Evolutionary conservation across 225 moss, liverwort and hornwort species (phyloP).

Genomic region (Polytrichum formosum): DNA sequence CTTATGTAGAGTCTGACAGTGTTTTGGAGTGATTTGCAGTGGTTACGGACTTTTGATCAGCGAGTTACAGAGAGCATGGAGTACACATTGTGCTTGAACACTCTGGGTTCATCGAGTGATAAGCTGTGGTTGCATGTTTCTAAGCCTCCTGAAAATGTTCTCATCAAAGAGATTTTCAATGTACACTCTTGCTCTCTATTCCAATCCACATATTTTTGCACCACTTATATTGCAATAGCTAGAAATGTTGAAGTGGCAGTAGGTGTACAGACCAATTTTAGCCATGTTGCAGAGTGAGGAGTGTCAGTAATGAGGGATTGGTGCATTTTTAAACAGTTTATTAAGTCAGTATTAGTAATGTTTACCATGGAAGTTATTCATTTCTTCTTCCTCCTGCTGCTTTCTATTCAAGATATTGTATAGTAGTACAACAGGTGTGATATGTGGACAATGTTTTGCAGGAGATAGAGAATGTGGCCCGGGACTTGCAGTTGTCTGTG

Average conservation of each 20-base stretch:
- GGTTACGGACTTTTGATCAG: conserved; percentile 93
- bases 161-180: conserved; percentile 78
- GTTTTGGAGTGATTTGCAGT: conserved; percentile 42
- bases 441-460: conserved; percentile 22
- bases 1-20: too few species aligned
- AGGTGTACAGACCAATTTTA: too few species aligned
- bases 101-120: conserved; percentile 66
- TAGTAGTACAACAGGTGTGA: not conserved
- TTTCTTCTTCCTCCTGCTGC: too few species aligned
- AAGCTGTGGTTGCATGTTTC: conserved; percentile 83
- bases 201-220: not conserved
- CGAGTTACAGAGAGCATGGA: conserved; percentile 93
- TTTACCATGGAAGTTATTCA: too few species aligned
- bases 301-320: too few species aligned
- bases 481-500: conserved; percentile 53
- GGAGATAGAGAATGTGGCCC: conserved; percentile 65
- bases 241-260: not conserved
- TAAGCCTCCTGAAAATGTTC: conserved; percentile 85
- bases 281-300: too few species aligned
- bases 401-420: too few species aligned
- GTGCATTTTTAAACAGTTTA: too few species aligned
- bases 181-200: conserved; percentile 34
- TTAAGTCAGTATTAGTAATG: too few species aligned
- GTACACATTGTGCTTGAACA: conserved; percentile 87
- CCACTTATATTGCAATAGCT: not conserved